These are phyloP conservation scores for Aspergillus arachidicola DNA, from an alignment of 2,329 filamentous ascomycete species.

Conservation along the genomic window DNA sequence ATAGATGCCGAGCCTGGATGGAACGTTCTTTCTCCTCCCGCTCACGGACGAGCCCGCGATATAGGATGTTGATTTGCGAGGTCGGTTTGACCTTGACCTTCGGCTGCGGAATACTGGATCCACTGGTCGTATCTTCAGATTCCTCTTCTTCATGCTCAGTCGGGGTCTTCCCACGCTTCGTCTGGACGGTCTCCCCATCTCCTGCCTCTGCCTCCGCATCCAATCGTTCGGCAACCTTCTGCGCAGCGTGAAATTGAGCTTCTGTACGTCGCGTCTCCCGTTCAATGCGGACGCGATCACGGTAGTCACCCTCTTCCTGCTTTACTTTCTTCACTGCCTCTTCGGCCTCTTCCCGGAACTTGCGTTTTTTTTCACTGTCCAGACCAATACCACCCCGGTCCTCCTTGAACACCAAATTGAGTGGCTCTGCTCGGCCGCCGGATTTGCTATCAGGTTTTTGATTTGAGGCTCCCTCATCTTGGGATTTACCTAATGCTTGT, in stretches of 20 bases:
- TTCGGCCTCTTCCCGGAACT: slow-evolving; percentile 65
- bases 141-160: slow-evolving; percentile 10
- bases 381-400: slow-evolving; percentile 81
- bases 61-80: slow-evolving; percentile 74
- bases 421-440: slow-evolving; percentile 65
- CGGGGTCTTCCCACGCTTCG: slow-evolving; percentile 17
- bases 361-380: slow-evolving; percentile 81
- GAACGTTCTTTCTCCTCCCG: slow-evolving; percentile 62
- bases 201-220: slow-evolving; percentile 55
- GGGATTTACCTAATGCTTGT: slow-evolving; percentile 67
- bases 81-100: slow-evolving; percentile 52
- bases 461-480: slow-evolving; percentile 6
- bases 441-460: slow-evolving; percentile 26
- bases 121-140: slow-evolving; percentile 5
- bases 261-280: slow-evolving; percentile 70
- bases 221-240: slow-evolving; percentile 79
- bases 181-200: slow-evolving; percentile 11
- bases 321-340: slow-evolving; percentile 61
- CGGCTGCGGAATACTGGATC: slow-evolving; percentile 9
- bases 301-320: slow-evolving; percentile 70
- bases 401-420: slow-evolving; percentile 75
- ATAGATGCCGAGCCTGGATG: slow-evolving; percentile 33
- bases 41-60: slow-evolving; percentile 71
- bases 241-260: slow-evolving; percentile 72
- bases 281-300: slow-evolving; percentile 71